Evolutionary conservation across 345 rosid genomes (phyloP).

Genomic region (Arabis alpina): DNA sequence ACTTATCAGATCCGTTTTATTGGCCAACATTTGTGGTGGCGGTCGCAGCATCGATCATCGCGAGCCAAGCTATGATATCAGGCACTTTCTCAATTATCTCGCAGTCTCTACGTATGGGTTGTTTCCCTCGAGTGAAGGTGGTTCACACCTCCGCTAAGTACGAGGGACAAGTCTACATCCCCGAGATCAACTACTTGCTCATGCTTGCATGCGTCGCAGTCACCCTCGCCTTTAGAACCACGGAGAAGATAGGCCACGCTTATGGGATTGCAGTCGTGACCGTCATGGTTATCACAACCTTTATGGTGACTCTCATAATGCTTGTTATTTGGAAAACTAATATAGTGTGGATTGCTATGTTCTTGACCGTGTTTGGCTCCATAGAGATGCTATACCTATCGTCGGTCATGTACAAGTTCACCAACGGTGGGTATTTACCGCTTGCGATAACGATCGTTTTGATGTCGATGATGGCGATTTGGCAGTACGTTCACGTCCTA

Average conservation of each 20-base stretch:
- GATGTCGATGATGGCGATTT: constrained; percentile 60
- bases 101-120: constrained; percentile 64
- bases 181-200: constrained; percentile 78
- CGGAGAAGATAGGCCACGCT: constrained; percentile 72
- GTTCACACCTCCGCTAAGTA: constrained; percentile 76
- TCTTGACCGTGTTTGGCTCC: constrained; percentile 46
- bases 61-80: constrained; percentile 89
- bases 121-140: constrained; percentile 83
- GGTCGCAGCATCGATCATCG: constrained; percentile 73
- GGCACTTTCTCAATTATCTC: constrained; percentile 70
- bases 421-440: constrained; percentile 65
- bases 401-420: constrained; percentile 62
- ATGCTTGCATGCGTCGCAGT: constrained; percentile 72
- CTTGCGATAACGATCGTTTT: constrained; percentile 49
- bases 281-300: constrained; percentile 70
- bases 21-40: constrained; percentile 89
- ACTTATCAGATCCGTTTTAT: constrained; percentile 56
- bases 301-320: constrained; percentile 66
- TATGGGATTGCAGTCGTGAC: constrained; percentile 78
- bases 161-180: constrained; percentile 87
- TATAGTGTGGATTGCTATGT: constrained; percentile 46
- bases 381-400: constrained; percentile 57
- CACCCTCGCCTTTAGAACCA: constrained; percentile 53
- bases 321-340: constrained; percentile 69
- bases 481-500: constrained; percentile 64